A percentile compares a stretch with the other conserved stretches of the same genome.
These are phyloP conservation scores for Emmonsiellopsis sp. DNA, from an alignment of 2,329 filamentous ascomycete genomes.

Conservation along the genomic window DNA sequence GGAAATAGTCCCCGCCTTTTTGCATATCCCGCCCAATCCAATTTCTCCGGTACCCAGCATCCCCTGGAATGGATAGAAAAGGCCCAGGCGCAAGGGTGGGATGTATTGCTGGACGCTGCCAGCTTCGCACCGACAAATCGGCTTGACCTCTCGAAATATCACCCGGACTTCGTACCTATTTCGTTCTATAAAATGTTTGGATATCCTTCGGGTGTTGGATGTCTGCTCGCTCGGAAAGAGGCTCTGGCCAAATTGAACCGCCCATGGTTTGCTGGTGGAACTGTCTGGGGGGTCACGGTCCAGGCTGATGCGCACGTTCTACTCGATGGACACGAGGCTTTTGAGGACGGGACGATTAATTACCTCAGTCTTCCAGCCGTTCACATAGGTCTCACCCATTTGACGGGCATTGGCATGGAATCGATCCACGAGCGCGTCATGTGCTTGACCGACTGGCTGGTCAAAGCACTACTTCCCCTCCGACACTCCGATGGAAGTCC, in stretches of 20 bases:
- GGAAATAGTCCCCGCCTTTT: slow-evolving; percentile 38
- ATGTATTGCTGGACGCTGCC: slow-evolving; percentile 54
- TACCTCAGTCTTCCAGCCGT: slow-evolving; percentile 57
- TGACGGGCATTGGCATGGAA: slow-evolving; percentile 41
- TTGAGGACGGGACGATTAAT: slow-evolving; percentile 60
- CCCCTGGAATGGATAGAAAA: slow-evolving; percentile 48
- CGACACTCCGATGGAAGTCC: slow-evolving; percentile 46
- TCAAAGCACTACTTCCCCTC: slow-evolving; percentile 40
- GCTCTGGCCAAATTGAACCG: slow-evolving; percentile 48
- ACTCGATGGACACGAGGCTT: slow-evolving; percentile 40
- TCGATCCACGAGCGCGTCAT: slow-evolving; percentile 51
- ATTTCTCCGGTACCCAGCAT: slow-evolving; percentile 57
- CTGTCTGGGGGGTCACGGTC: slow-evolving; percentile 31
- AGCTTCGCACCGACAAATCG: slow-evolving; percentile 55
- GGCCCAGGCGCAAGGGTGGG: slow-evolving; percentile 15
- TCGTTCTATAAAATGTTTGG: slow-evolving; percentile 62
- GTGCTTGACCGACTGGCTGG: slow-evolving; percentile 43
- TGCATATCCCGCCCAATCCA: slow-evolving; percentile 61
- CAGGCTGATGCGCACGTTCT: slow-evolving; percentile 8
- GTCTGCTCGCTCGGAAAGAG: slow-evolving; percentile 47
- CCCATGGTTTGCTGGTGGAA: slow-evolving; percentile 61
- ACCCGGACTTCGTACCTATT: slow-evolving; percentile 53
- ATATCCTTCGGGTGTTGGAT: slow-evolving; percentile 53
- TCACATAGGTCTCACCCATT: slow-evolving; percentile 44
- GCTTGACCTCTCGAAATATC: slow-evolving; percentile 45